phyloP scores from a whole-genome alignment of 1,284 basidiomycete species.

The Ceratobasidium papillatum region DNA sequence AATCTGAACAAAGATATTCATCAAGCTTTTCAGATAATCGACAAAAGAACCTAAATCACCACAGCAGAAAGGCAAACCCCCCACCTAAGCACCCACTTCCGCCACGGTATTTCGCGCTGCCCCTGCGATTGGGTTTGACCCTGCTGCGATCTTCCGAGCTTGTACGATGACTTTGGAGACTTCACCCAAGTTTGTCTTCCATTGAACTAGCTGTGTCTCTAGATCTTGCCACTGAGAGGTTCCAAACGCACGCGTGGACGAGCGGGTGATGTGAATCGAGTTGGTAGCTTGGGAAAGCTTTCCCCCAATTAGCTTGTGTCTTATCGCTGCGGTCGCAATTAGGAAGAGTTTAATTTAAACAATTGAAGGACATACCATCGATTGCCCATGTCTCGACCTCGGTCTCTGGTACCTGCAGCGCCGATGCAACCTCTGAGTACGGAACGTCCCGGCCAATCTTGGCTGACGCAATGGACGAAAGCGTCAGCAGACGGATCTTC shows the following conservation, averaged over 20 bases:
- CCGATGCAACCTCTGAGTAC: slow-evolving; percentile 76
- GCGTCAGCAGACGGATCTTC: slow-evolving; percentile 83
- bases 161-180: slow-evolving; percentile 74
- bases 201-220: slow-evolving; percentile 78
- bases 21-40: not conserved
- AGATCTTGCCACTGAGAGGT: slow-evolving; percentile 83
- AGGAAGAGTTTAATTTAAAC: not conserved
- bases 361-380: slow-evolving; percentile 67
- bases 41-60: slow-evolving; percentile 28
- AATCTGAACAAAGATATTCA: slow-evolving; percentile 32
- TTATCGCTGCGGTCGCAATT: slow-evolving; percentile 69
- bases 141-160: slow-evolving; percentile 59
- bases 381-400: slow-evolving; percentile 93
- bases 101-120: slow-evolving; percentile 24
- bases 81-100: slow-evolving; percentile 37
- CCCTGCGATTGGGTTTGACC: slow-evolving; percentile 30
- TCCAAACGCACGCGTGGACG: slow-evolving; percentile 82
- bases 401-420: slow-evolving; percentile 69
- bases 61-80: slow-evolving; percentile 6
- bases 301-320: slow-evolving; percentile 80
- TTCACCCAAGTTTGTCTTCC: slow-evolving; percentile 76
- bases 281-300: slow-evolving; percentile 87
- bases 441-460: slow-evolving; percentile 79
- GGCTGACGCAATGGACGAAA: slow-evolving; percentile 80
- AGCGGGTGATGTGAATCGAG: slow-evolving; percentile 77